phyloP scores from a whole-genome alignment of 768 basidiomycete genomes.

The Boletus subcaerulescens region DNA sequence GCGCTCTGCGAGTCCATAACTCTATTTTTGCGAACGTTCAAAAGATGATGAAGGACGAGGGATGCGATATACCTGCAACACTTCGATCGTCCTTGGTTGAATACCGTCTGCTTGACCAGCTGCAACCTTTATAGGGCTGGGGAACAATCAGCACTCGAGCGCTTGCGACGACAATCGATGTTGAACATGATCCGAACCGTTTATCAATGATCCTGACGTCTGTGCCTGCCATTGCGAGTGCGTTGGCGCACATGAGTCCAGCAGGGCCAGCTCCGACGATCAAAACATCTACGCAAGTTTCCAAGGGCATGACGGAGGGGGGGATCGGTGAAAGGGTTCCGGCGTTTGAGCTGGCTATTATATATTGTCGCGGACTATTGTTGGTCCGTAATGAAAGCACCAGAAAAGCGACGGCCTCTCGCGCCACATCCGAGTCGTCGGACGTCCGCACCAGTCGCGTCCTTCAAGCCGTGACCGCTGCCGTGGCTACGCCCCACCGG shows the following conservation, averaged over 20 bases:
- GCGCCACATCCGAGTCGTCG: no score
- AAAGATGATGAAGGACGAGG: neutral
- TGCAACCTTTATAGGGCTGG: constrained; percentile 39
- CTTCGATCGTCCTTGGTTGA: constrained; percentile 53
- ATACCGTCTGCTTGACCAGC: constrained; percentile 57
- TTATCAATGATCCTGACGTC: constrained; percentile 48
- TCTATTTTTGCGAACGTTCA: constrained; percentile 38
- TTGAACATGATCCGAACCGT: constrained; percentile 28
- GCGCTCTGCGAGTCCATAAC: constrained; percentile 71
- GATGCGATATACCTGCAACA: constrained; percentile 40
- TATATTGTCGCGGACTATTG: no score
- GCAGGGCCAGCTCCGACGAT: constrained; percentile 50
- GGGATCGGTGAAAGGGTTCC: neutral
- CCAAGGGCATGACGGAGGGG: constrained; percentile 15
- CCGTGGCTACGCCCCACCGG: no score
- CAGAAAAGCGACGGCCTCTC: no score
- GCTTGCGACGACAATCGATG: neutral
- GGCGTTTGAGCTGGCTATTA: no score
- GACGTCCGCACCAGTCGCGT: no score
- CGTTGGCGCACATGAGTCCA: constrained; percentile 69
- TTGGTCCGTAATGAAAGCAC: no score
- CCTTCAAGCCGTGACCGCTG: no score
- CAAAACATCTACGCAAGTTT: constrained; percentile 43
- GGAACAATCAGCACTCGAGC: neutral
- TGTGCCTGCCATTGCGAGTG: constrained; percentile 41